phyloP scores from a whole-genome alignment of 169 alveolate genomes.

The Eimeria acervulina region DNA sequence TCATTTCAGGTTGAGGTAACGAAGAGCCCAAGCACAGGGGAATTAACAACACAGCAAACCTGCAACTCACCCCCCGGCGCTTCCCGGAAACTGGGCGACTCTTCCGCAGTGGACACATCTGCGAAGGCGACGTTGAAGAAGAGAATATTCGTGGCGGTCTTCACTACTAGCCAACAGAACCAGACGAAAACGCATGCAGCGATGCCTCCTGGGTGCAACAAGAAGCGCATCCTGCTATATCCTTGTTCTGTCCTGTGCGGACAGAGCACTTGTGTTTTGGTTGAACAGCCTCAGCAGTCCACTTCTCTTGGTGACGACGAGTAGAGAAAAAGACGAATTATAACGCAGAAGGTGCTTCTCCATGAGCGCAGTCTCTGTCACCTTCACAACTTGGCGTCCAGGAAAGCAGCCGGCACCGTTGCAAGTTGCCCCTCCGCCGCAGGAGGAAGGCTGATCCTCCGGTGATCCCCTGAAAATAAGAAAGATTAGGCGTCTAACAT shows the following conservation, averaged over 20 bases:
- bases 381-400: neutral
- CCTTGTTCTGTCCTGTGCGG: neutral
- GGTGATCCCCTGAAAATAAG: neutral
- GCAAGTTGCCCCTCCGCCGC: neutral
- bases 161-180: slow-evolving; percentile 32
- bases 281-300: neutral
- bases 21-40: neutral
- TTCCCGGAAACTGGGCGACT: neutral
- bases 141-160: slow-evolving; percentile 54
- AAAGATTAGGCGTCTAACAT: too few relatives aligned
- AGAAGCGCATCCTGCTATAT: slow-evolving; percentile 63
- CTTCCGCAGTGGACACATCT: slow-evolving; percentile 12
- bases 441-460: neutral
- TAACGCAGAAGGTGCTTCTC: neutral
- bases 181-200: slow-evolving; percentile 68
- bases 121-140: slow-evolving; percentile 54
- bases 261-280: neutral
- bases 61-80: neutral
- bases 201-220: slow-evolving; percentile 75
- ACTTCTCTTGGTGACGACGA: neutral
- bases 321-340: neutral
- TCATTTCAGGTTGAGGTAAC: neutral
- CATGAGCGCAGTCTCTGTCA: slow-evolving; percentile 36
- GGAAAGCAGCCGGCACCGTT: neutral
- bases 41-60: neutral